A percentile compares a stretch with the other conserved stretches of the same genome.
These are phyloP conservation scores for Tetracladium setigerum DNA, from an alignment of 495 filamentous ascomycete species.

Conservation along the genomic window DNA sequence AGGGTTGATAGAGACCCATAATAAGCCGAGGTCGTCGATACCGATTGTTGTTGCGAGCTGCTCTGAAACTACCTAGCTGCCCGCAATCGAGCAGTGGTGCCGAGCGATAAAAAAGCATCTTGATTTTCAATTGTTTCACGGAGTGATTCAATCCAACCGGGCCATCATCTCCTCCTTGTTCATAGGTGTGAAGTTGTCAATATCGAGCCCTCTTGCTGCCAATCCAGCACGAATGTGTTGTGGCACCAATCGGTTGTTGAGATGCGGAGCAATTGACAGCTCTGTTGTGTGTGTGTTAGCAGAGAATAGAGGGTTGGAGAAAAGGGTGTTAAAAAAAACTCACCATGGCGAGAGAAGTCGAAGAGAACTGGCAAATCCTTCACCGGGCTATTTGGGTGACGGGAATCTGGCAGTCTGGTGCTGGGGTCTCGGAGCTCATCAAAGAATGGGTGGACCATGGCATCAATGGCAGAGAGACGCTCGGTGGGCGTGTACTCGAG, in stretches of 20 bases:
- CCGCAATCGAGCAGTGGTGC: conserved; percentile 7
- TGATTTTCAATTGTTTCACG: conserved; percentile 18
- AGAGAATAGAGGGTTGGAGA: neutral
- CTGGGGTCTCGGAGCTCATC: conserved; percentile 87
- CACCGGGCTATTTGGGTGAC: conserved; percentile 65
- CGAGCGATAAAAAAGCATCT: conserved; percentile 24
- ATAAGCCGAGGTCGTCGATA: conserved; percentile 15
- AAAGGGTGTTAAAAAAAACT: conserved; percentile 23
- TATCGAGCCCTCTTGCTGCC: conserved; percentile 72
- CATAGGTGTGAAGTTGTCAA: conserved; percentile 88
- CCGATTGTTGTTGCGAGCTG: conserved; percentile 14
- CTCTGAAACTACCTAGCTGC: conserved; percentile 9
- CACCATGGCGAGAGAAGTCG: conserved; percentile 92
- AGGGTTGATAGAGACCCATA: conserved; percentile 22
- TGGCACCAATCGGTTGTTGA: conserved; percentile 85
- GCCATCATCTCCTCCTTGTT: conserved; percentile 95
- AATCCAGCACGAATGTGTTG: conserved; percentile 69
- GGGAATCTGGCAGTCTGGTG: conserved; percentile 87
- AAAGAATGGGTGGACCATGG: conserved; percentile 98
- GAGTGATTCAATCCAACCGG: conserved; percentile 72
- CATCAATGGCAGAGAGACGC: conserved; percentile 86
- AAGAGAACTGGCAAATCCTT: conserved; percentile 84
- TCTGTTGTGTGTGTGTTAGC: conserved; percentile 45
- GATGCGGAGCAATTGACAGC: conserved; percentile 82
- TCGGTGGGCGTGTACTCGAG: conserved; percentile 97